A percentile compares a stretch with the other conserved stretches of the same genome.
phyloP scores from a whole-genome alignment of 768 basidiomycete genomes.

The Trametes cingulata region DNA sequence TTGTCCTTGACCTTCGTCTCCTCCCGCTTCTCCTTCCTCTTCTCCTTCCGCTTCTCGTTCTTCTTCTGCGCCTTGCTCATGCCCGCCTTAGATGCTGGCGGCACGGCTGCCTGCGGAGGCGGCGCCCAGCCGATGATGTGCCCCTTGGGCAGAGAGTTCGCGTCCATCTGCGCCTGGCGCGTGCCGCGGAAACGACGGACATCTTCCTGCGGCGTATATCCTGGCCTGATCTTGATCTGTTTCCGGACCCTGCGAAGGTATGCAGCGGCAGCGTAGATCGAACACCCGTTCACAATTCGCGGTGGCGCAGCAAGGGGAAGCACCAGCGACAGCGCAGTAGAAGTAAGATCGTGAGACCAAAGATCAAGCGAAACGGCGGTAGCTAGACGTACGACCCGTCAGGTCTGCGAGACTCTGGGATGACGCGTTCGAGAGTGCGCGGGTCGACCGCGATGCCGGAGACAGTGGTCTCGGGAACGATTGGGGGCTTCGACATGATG shows the following conservation, averaged over 20 bases:
- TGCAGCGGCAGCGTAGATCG: not conserved
- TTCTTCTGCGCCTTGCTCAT: conserved; percentile 60
- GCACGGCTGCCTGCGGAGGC: conserved; percentile 42
- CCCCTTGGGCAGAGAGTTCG: conserved; percentile 66
- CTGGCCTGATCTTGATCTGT: conserved; percentile 86
- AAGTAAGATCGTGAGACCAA: conserved; percentile 6
- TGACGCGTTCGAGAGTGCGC: conserved; percentile 81
- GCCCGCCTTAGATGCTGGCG: conserved; percentile 36
- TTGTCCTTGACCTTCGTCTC: conserved; percentile 66
- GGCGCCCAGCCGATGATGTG: conserved; percentile 82
- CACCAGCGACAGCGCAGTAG: conserved; percentile 15
- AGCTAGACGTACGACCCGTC: conserved; percentile 76
- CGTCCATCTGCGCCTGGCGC: conserved; percentile 72
- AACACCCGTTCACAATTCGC: not conserved
- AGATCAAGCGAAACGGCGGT: not conserved
- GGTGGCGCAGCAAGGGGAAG: conserved; percentile 3
- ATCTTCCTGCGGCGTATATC: conserved; percentile 95
- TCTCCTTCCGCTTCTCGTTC: conserved; percentile 80
- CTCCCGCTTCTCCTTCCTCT: conserved; percentile 52
- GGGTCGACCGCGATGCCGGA: conserved; percentile 88
- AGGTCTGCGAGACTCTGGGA: conserved; percentile 77
- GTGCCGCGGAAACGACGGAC: conserved; percentile 81
- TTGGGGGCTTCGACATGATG: conserved; percentile 74
- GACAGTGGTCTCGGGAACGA: conserved; percentile 67
- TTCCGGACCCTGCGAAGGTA: conserved; percentile 67